Evolutionary conservation across 140 eudicot genomes (phyloP), one percentile per base, ranked within the genome.

Genomic region (Flaveria floridana): DNA sequence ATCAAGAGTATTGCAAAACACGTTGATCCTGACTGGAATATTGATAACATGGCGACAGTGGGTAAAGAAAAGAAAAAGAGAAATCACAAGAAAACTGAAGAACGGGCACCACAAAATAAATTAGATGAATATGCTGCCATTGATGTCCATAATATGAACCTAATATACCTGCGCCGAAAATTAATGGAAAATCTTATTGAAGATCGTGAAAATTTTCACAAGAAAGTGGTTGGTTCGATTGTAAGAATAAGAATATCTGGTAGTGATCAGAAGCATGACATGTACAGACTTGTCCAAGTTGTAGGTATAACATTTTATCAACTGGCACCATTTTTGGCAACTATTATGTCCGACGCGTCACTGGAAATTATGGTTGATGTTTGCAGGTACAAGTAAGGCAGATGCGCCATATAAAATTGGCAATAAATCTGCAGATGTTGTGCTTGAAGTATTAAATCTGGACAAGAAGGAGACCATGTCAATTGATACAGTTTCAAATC

Each of bases 51-150:
- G 61, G 64, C 67, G 71, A 69, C 64, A 48, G 21, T 71, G 26
- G 79, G 67, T 70, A 78, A 70, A 70, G 91, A 83, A 63, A 91
- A 79, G 78, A 89, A 80, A 78, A 84, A 84, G 41, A 88, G 64
- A 82, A 75, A 79, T 25, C 82, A 88, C 14, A 87, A 63, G 62
- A 87, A 86, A 72, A 76, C 47, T 30, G 96, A 87, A 71, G 95
- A 82, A 30, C 85, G 82, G 57, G 76, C 51, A 50, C 76, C 83
- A 25, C 92, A 82, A 80, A 84, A 58, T 51, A 85, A 92, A 50
- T 78, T 89, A 37, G 84, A 87, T 70, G 89, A 85, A 23, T 92
- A 84, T 85, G 97, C 97, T 68, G 97, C 97, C 18, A 92, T 92
- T 78, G 95, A 92, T 84, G 86, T 84, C 63, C 95, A 92, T 77